These are phyloP conservation scores for Lentinula aciculospora DNA, from an alignment of 768 basidiomycete species.

Conservation along the genomic window DNA sequence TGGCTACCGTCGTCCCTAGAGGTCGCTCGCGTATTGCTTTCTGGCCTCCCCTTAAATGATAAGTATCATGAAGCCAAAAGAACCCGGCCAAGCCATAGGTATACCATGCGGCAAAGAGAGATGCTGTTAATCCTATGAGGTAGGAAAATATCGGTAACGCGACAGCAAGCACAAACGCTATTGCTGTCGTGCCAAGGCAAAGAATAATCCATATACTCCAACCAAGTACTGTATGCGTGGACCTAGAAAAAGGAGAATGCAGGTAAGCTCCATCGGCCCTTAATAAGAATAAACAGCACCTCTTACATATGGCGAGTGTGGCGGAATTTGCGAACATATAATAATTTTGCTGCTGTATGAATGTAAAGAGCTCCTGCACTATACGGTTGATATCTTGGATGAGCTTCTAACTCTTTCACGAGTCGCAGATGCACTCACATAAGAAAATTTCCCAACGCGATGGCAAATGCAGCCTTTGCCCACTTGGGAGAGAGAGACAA, in stretches of 20 bases:
- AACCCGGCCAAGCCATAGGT: constrained; percentile 50
- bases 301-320: constrained; percentile 33
- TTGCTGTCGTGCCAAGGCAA: constrained; percentile 31
- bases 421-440: constrained; percentile 25
- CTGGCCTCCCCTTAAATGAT: constrained; percentile 33
- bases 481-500: constrained; percentile 42
- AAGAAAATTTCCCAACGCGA: constrained; percentile 47
- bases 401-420: background rate
- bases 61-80: constrained; percentile 48
- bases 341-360: constrained; percentile 48
- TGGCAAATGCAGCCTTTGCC: constrained; percentile 44
- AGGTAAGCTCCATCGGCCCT: background rate
- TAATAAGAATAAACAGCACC: background rate
- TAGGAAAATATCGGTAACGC: constrained; percentile 53
- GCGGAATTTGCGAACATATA: constrained; percentile 48
- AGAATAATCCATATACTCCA: constrained; percentile 43
- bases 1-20: constrained; percentile 27
- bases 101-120: constrained; percentile 55
- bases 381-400: background rate
- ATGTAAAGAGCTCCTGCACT: constrained; percentile 41
- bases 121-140: constrained; percentile 45
- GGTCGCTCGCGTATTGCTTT: constrained; percentile 25
- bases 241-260: constrained; percentile 5
- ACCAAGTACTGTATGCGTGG: constrained; percentile 43
- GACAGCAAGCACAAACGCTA: constrained; percentile 42